These are phyloP conservation scores for Stygiomarasmius scandens DNA, from an alignment of 1,284 basidiomycete species.

Conservation along the genomic window DNA sequence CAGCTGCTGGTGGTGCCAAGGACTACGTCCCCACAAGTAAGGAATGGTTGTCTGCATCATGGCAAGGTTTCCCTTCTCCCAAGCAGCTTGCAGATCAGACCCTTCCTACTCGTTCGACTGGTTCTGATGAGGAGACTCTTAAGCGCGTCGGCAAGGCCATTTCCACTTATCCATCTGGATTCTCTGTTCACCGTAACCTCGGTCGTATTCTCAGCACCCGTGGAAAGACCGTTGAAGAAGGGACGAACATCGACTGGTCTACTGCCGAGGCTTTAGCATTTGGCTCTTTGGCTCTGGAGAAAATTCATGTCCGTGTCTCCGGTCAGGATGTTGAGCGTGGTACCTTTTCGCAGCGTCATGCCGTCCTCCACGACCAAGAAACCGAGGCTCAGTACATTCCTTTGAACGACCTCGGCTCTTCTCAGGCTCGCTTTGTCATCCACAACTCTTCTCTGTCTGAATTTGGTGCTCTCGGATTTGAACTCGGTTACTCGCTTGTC, in stretches of 20 bases:
- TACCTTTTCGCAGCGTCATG: conserved; percentile 99
- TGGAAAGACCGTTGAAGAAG: conserved; percentile 90
- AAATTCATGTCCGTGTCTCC: conserved; percentile 93
- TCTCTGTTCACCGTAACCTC: conserved; percentile 92
- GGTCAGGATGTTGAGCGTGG: conserved; percentile 99
- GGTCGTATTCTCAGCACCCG: conserved; percentile 89
- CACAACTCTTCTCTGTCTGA: conserved; percentile 99
- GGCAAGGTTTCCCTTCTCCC: conserved; percentile 98
- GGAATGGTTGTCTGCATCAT: conserved; percentile 97
- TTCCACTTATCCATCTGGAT: conserved; percentile 83
- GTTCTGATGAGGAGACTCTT: conserved; percentile 78
- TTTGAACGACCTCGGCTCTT: conserved; percentile 84
- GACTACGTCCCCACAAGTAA: conserved; percentile 92
- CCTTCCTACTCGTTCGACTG: conserved; percentile 88
- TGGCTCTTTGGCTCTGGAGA: conserved; percentile 90
- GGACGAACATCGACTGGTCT: conserved; percentile 95
- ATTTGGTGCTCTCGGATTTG: conserved; percentile 94
- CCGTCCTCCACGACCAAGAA: conserved; percentile 94
- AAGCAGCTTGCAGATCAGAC: conserved; percentile 93
- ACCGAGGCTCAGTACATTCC: conserved; percentile 92
- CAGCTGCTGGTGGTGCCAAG: conserved; percentile 87
- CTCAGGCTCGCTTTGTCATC: conserved; percentile 91
- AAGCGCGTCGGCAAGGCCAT: conserved; percentile 87
- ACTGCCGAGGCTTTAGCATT: conserved; percentile 99
- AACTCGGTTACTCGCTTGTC: conserved; percentile 98